Base-by-base conservation (phyloP, 225 moss, liverwort and hornwort species). In the Sphagnum tenellum region DNA sequence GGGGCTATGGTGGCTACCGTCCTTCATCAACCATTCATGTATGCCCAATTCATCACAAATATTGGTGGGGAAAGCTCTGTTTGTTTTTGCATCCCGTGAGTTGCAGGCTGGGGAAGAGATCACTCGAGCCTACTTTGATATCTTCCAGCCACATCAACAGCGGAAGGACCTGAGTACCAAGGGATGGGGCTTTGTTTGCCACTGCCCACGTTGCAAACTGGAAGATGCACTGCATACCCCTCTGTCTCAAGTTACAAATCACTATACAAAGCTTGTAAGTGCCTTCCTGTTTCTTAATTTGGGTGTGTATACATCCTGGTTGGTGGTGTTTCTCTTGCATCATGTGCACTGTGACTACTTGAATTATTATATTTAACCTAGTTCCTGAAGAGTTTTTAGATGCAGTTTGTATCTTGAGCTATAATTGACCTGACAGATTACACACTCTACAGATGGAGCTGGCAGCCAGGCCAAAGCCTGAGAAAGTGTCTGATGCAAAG, bases 11-110 rank as follows among this genome's bases (percentile, higher is more conserved):
- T 79, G 83, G 73, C 68, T 89, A 44, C 94, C 91, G 8, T 89
- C 89, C 4, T 91, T 91, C 66, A 80, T 94, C 62, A 94, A 94
- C 67, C 94, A 94, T 57, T 94, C 94, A 9, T 94, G 94, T 67
- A 73, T 91, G 63, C 94, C 94, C 3, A 94, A 79, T 67, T 80
- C 85, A 11, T 91, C 94, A 8, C 51, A 73, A 61, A 78, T 94
- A 47, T 72, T 82, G 2, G 81, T 94, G 12, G 94, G 94, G 56
- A 89, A 75, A 70, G 80, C 83, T 4, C 74, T 94, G 57, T 91
- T 94, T 10, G 73, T 89, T 62, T 89, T 89, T 9, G 94, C 94
- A 57, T 84, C 91, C 3, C 91, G 80, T 71, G 88, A 94, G 53
- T 70, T 91, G 67, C 72, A 66, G 57, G 72, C 77, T 49, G 91